Evolutionary conservation across 306 rosid genomes (phyloP).

Genomic region (Casuarina equisetifolia): DNA sequence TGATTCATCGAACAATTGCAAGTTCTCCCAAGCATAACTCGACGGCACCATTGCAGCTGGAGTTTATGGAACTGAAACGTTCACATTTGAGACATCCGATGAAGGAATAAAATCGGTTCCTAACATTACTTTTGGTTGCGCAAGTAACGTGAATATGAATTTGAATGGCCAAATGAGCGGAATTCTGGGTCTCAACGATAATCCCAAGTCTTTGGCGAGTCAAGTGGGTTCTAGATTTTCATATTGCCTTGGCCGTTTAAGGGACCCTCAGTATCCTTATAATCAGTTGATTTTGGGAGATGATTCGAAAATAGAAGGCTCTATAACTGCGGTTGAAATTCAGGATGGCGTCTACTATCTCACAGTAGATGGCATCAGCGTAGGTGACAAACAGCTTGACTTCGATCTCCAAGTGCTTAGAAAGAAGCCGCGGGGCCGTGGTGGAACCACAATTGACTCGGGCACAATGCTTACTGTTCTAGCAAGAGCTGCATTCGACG

Average conservation of each 20-base stretch:
- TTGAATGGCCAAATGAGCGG: constrained; percentile 29
- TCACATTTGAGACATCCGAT: constrained; percentile 37
- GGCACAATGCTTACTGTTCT: constrained; percentile 29
- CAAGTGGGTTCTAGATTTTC: constrained; percentile 39
- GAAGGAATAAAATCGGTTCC: constrained; percentile 24
- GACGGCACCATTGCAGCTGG: constrained; percentile 29
- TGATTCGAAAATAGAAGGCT: constrained; percentile 46
- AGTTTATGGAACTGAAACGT: constrained; percentile 20
- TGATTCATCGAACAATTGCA: constrained; percentile 3
- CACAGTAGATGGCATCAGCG: constrained; percentile 42
- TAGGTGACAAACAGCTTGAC: constrained; percentile 37
- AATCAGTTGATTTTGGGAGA: constrained; percentile 48
- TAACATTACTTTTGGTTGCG: constrained; percentile 34
- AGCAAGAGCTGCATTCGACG: constrained; percentile 17
- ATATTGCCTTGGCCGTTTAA: constrained; percentile 46
- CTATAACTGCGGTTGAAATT: constrained; percentile 27
- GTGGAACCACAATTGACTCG: constrained; percentile 48
- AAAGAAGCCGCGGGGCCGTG: constrained; percentile 25
- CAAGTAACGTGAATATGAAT: not conserved
- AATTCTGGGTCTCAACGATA: constrained; percentile 38
- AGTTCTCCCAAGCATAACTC: not conserved
- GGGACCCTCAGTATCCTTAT: constrained; percentile 29
- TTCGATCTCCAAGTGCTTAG: constrained; percentile 26
- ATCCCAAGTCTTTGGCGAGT: constrained; percentile 17
- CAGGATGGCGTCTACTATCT: constrained; percentile 24